phyloP scores from a whole-genome alignment of 2,329 filamentous ascomycete species.

The Fusarium sp. region DNA sequence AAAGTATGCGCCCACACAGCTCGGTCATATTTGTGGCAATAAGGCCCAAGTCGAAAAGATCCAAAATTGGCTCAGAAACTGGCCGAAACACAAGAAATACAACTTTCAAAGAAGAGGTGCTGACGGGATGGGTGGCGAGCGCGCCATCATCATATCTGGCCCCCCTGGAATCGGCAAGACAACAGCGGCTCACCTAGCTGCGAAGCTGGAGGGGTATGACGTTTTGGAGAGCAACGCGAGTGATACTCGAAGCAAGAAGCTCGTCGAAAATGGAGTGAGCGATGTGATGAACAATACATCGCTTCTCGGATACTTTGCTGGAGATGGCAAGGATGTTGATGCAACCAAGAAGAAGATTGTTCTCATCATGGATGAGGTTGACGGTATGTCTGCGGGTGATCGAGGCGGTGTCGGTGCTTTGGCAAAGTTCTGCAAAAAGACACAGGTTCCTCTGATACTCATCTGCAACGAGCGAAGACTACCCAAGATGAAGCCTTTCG shows the following conservation, averaged over 20 bases:
- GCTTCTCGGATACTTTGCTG: constrained; percentile 88
- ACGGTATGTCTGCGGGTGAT: constrained; percentile 98
- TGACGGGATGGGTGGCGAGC: constrained; percentile 84
- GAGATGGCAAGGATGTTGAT: constrained; percentile 84
- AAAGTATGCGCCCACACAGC: constrained; percentile 89
- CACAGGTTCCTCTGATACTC: constrained; percentile 91
- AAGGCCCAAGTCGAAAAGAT: constrained; percentile 91
- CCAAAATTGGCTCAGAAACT: constrained; percentile 86
- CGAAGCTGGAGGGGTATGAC: constrained; percentile 92
- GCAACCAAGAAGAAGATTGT: constrained; percentile 90
- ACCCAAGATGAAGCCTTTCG: constrained; percentile 99
- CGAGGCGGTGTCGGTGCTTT: constrained; percentile 94
- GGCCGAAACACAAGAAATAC: constrained; percentile 81
- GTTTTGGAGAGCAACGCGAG: constrained; percentile 96
- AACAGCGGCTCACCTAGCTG: constrained; percentile 93
- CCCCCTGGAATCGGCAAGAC: constrained; percentile 98
- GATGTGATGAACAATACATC: constrained; percentile 96
- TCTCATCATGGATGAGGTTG: constrained; percentile 98
- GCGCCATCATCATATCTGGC: constrained; percentile 94
- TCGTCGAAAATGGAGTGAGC: constrained; percentile 88
- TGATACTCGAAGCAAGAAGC: constrained; percentile 93
- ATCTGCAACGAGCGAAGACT: constrained; percentile 96
- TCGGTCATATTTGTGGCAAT: constrained; percentile 94
- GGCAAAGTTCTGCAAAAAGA: constrained; percentile 95
- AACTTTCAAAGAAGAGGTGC: constrained; percentile 85